phyloP scores from a whole-genome alignment of 2,329 filamentous ascomycete genomes.

The Cadophora sp. region DNA sequence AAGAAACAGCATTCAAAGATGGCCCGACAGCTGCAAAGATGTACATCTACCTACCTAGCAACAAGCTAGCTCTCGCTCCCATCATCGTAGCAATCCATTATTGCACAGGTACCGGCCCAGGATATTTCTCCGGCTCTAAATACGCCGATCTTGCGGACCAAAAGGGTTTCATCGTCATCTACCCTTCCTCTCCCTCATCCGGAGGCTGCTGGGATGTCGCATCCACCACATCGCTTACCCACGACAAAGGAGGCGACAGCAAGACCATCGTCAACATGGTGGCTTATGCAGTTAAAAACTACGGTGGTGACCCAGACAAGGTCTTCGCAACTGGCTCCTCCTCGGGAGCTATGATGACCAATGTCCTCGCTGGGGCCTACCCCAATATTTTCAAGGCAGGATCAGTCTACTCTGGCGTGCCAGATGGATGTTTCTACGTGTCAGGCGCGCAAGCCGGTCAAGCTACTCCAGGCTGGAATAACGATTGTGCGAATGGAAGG shows the following conservation, averaged over 20 bases:
- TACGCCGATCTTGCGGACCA: constrained; percentile 60
- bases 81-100: constrained; percentile 42
- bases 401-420: constrained; percentile 51
- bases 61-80: constrained; percentile 28
- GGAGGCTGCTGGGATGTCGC: constrained; percentile 66
- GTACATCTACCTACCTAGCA: constrained; percentile 40
- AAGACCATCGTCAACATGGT: constrained; percentile 66
- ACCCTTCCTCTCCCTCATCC: constrained; percentile 59
- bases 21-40: constrained; percentile 36
- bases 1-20: constrained; percentile 34
- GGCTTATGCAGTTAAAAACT: constrained; percentile 57
- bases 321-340: constrained; percentile 61
- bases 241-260: constrained; percentile 62
- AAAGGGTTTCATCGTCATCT: constrained; percentile 66
- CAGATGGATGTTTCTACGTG: constrained; percentile 51
- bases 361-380: constrained; percentile 55
- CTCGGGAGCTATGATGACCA: constrained; percentile 54
- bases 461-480: constrained; percentile 58
- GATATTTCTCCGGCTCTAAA: constrained; percentile 43
- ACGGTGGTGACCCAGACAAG: constrained; percentile 56
- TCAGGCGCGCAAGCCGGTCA: constrained; percentile 51
- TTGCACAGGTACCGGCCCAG: constrained; percentile 50
- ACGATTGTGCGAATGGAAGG: constrained; percentile 50
- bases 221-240: constrained; percentile 53
- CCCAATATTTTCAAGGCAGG: constrained; percentile 55